Evolutionary conservation across 1,139 yeast genomes (phyloP).

Genomic region (Taiozyma onychis): DNA sequence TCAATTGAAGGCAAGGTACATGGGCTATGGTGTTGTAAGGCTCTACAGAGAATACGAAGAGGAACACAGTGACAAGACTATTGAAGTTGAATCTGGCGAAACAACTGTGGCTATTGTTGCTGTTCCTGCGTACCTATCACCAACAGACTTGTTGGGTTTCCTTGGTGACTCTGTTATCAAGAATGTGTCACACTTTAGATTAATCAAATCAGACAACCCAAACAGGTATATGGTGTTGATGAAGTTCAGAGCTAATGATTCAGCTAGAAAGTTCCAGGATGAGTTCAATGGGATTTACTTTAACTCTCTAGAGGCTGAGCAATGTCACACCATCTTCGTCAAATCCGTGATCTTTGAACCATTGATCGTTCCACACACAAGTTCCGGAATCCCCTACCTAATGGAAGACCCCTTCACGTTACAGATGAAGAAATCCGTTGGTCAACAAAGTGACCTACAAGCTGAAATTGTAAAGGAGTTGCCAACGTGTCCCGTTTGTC

Average conservation of each 20-base stretch:
- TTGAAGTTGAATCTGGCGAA: slow-evolving; percentile 42
- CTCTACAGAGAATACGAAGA: slow-evolving; percentile 45
- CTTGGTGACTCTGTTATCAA: slow-evolving; percentile 57
- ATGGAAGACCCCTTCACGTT: slow-evolving; percentile 69
- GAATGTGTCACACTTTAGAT: slow-evolving; percentile 66
- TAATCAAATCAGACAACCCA: slow-evolving; percentile 60
- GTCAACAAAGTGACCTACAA: slow-evolving; percentile 3
- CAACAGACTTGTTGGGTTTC: slow-evolving; percentile 74
- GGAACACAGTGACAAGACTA: slow-evolving; percentile 9
- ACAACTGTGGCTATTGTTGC: slow-evolving; percentile 76
- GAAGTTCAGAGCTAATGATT: slow-evolving; percentile 54
- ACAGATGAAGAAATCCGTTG: slow-evolving; percentile 19
- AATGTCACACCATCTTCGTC: slow-evolving; percentile 71
- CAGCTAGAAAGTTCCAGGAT: slow-evolving; percentile 60
- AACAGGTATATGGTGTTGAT: slow-evolving; percentile 72
- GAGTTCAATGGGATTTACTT: slow-evolving; percentile 70
- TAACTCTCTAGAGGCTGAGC: slow-evolving; percentile 85
- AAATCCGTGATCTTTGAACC: slow-evolving; percentile 48
- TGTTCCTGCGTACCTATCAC: slow-evolving; percentile 82
- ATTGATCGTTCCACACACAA: slow-evolving; percentile 15
- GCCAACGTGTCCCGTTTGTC: slow-evolving; percentile 92
- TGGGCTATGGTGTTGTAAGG: slow-evolving; percentile 71
- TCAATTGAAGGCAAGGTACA: slow-evolving; percentile 28
- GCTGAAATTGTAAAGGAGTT: slow-evolving; percentile 44
- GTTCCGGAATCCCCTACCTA: slow-evolving; percentile 52